phyloP scores from a whole-genome alignment of 768 basidiomycete species.

The Mycena rosella region DNA sequence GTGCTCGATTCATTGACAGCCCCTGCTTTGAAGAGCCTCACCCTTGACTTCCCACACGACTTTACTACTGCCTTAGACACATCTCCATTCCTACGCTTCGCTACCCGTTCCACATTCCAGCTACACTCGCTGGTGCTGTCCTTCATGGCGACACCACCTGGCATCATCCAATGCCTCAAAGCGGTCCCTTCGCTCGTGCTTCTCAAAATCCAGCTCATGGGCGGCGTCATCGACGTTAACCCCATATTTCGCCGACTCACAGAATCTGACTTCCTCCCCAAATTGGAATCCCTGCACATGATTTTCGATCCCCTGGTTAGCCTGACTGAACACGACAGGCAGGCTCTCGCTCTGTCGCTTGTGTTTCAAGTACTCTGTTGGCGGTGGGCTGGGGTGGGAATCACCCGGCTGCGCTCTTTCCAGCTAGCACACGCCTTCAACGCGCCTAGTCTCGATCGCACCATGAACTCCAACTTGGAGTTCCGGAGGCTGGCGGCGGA shows the following conservation, averaged over 20 bases:
- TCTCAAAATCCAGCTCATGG: not conserved
- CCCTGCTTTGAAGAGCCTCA: constrained; percentile 15
- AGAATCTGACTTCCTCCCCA: constrained; percentile 9
- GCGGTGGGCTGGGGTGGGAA: constrained; percentile 6
- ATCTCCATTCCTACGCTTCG: not conserved
- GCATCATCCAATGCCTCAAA: constrained; percentile 1
- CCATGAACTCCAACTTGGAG: not conserved
- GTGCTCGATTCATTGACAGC: not conserved
- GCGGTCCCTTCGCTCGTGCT: not conserved
- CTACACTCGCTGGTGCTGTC: constrained; percentile 2
- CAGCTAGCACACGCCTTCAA: not conserved
- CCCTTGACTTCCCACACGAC: not conserved
- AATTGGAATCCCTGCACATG: constrained; percentile 12
- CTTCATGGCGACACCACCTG: not conserved
- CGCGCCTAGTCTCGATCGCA: not conserved
- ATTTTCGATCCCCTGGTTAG: not conserved
- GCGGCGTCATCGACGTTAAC: not conserved
- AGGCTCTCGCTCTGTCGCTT: too few relatives aligned
- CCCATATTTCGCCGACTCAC: not conserved
- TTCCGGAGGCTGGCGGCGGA: not conserved
- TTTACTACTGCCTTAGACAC: not conserved
- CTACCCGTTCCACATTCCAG: constrained; percentile 5
- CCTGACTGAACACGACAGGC: too few relatives aligned
- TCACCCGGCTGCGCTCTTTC: constrained; percentile 10
- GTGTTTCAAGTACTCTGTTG: constrained; percentile 6